Evolutionary conservation across 768 basidiomycete genomes (phyloP).

Genomic region (Fomitopsis serialis): DNA sequence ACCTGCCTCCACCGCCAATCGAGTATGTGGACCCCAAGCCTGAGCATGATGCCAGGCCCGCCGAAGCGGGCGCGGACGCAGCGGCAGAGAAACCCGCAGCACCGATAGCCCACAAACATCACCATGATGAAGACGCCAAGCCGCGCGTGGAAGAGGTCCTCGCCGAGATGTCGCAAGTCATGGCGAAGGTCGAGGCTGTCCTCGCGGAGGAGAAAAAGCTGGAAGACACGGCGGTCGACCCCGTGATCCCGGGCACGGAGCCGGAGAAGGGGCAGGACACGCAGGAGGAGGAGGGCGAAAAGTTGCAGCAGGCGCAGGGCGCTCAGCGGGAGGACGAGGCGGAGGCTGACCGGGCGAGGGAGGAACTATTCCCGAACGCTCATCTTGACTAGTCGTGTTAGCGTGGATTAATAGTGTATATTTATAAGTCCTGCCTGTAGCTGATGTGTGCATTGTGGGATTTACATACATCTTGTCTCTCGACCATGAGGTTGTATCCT

Average conservation of each 20-base stretch:
- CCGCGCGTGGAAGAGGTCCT: not conserved
- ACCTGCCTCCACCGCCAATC: slow-evolving; percentile 1
- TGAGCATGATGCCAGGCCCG: not conserved
- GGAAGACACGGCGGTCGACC: not conserved
- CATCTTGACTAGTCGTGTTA: not conserved
- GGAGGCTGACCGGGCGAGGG: slow-evolving; percentile 30
- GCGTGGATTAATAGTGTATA: not conserved
- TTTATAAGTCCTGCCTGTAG: not conserved
- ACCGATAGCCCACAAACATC: not conserved
- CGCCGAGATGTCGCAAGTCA: not conserved
- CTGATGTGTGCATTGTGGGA: not conserved
- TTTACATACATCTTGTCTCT: too few relatives aligned
- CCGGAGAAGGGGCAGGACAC: not conserved
- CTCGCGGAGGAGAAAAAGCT: not conserved
- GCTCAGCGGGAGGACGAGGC: slow-evolving; percentile 27
- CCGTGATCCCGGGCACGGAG: not conserved
- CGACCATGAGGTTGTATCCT: too few relatives aligned
- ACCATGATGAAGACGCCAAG: not conserved
- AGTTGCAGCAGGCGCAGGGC: slow-evolving; percentile 15
- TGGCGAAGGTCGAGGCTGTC: not conserved
- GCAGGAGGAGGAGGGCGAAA: not conserved
- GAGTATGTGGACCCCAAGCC: slow-evolving; percentile 1
- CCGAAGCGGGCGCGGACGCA: not conserved
- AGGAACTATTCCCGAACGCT: slow-evolving; percentile 30
- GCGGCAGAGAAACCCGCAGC: not conserved